Base-by-base conservation (phyloP, 148 eudicot genomes). In the Arbutus unedo region DNA sequence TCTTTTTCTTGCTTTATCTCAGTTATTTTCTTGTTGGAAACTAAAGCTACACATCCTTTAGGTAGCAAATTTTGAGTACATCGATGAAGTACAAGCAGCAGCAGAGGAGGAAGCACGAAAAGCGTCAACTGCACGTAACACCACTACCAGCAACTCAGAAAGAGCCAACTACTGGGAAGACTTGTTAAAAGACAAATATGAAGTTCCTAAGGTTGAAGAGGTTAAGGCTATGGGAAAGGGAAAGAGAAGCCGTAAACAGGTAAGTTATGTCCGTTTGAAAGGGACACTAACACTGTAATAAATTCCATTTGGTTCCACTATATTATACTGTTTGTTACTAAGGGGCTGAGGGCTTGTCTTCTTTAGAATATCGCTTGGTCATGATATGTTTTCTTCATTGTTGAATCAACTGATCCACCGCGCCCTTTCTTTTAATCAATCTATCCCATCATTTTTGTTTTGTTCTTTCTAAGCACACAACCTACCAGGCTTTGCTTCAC, bases 171-270 rank as follows among this genome's bases (percentile, higher is more conserved):
- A 88, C 82, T 96, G 99, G 99, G 99, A 96, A 86, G 98, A 96
- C 45, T 87, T 96, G 85, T 86, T 96, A 71, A 86, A 82, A 87
- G 99, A 93, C 81, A 92, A 85, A 87, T 93, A 91, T 80, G 98
- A 93, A 83, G 94, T 90, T 84, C 93, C 90, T 44, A 96, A 96
- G 86, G 82, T 90, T 74, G 98, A 96, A 90, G 97, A 96, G 83
- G 87, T 93, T 18, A 94, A 88, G 82, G 89, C 97, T 75, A 87
- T 94, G 90, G 99, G 98, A 64, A 96, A 96, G 87, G 96, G 99
- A 56, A 96, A 93, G 89, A 90, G 99, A 88, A 96, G 99, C 81
- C 93, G 98, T 81, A 94, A 94, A 83, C 99, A 96, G 97, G 99
- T 96, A 84, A 4, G 45, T 38, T 71, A 21, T 38, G 16, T 43